Percentiles rank a stretch among this genome's conserved stretches.
phyloP scores from a whole-genome alignment of 1,284 basidiomycete species.

The Thelephora terrestris region DNA sequence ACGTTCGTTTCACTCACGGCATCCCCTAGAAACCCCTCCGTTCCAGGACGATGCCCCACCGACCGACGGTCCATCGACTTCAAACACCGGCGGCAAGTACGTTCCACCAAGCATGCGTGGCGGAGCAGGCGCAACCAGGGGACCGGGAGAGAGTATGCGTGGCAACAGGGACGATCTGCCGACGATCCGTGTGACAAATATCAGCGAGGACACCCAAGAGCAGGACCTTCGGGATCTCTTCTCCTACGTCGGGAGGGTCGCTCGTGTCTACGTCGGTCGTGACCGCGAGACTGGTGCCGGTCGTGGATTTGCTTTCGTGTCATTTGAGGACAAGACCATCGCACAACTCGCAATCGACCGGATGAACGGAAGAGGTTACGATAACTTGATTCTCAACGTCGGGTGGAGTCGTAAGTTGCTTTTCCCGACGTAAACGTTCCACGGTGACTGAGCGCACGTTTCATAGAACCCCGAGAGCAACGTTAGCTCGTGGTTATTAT shows the following conservation, averaged over 20 bases:
- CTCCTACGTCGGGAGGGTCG: conserved; percentile 73
- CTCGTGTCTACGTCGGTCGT: conserved; percentile 88
- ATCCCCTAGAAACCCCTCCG: conserved; percentile 31
- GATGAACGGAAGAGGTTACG: conserved; percentile 87
- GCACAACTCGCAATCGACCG: conserved; percentile 91
- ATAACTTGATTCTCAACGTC: conserved; percentile 80
- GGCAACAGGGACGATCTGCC: conserved; percentile 82
- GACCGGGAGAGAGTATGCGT: conserved; percentile 77
- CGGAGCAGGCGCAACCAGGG: conserved; percentile 40
- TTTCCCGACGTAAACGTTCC: conserved; percentile 1
- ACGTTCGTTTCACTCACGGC: conserved; percentile 3
- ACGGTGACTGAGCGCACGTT: not conserved
- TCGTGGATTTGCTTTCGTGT: conserved; percentile 95
- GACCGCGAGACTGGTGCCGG: conserved; percentile 93
- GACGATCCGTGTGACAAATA: conserved; percentile 94
- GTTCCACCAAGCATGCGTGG: conserved; percentile 87
- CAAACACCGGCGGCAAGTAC: conserved; percentile 66
- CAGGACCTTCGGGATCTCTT: conserved; percentile 90
- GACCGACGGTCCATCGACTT: conserved; percentile 32
- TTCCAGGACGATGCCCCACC: conserved; percentile 37
- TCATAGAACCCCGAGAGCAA: conserved; percentile 25
- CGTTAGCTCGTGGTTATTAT: conserved; percentile 10
- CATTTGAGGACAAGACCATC: conserved; percentile 75
- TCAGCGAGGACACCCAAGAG: conserved; percentile 93
- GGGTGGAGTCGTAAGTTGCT: conserved; percentile 64